Evolutionary conservation across 2,329 filamentous ascomycete genomes (phyloP).

Genomic region (Trichocomaceae sp.): DNA sequence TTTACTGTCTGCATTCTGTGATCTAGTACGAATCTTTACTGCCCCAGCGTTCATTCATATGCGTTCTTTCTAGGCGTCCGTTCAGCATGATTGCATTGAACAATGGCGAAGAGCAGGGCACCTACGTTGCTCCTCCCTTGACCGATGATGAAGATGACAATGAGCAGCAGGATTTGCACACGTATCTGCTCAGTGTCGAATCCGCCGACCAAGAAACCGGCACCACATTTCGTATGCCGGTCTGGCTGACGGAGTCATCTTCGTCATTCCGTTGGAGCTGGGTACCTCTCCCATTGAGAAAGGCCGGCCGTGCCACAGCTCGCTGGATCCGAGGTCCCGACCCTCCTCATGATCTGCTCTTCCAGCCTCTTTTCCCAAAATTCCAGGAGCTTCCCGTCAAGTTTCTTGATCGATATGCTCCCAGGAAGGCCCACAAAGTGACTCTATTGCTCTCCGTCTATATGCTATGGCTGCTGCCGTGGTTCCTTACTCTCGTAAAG

Average conservation of each 20-base stretch:
- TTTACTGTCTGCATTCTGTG: not conserved
- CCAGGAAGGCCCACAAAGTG: constrained; percentile 42
- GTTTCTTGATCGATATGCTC: constrained; percentile 39
- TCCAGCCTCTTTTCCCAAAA: constrained; percentile 41
- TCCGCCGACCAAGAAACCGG: not conserved
- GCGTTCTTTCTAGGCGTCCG: not conserved
- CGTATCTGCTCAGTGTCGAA: constrained; percentile 7
- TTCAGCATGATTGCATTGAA: constrained; percentile 11
- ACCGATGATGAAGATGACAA: constrained; percentile 8
- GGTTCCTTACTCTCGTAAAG: constrained; percentile 40
- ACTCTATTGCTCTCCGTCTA: constrained; percentile 39
- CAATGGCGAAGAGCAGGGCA: constrained; percentile 11
- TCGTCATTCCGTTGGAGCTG: constrained; percentile 43
- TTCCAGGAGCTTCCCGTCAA: constrained; percentile 42
- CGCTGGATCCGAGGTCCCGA: constrained; percentile 44
- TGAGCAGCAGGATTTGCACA: not conserved
- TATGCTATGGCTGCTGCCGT: constrained; percentile 42
- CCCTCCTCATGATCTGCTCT: constrained; percentile 40
- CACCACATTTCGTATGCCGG: constrained; percentile 27
- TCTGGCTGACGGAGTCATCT: constrained; percentile 45
- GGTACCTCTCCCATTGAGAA: constrained; percentile 42
- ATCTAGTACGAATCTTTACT: no score
- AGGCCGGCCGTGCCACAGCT: constrained; percentile 37
- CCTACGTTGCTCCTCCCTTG: constrained; percentile 10
- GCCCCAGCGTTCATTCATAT: not conserved